These are phyloP conservation scores for Podaxis sp. DNA, from an alignment of 768 basidiomycete genomes.

Conservation along the genomic window DNA sequence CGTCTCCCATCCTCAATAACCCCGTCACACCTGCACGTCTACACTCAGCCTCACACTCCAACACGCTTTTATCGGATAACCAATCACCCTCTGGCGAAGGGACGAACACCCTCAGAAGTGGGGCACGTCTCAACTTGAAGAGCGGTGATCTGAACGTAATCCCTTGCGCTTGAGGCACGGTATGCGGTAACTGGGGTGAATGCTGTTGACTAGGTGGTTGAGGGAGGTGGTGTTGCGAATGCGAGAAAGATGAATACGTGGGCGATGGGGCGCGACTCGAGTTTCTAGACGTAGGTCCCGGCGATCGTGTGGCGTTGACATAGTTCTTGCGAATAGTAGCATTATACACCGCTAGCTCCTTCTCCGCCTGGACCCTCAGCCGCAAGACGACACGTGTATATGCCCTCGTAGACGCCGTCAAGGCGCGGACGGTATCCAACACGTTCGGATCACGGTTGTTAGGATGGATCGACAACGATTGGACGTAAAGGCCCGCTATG, in stretches of 20 bases:
- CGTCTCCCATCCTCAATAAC: constrained; percentile 72
- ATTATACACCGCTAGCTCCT: constrained; percentile 33
- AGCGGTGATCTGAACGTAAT: constrained; percentile 66
- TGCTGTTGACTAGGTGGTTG: constrained; percentile 7
- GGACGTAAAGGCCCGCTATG: constrained; percentile 57
- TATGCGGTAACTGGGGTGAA: constrained; percentile 6
- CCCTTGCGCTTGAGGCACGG: constrained; percentile 21
- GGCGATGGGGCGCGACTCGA: constrained; percentile 74
- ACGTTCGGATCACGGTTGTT: constrained; percentile 40
- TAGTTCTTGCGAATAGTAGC: constrained; percentile 17
- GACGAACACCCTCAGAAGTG: constrained; percentile 78
- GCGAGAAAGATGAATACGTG: constrained; percentile 48
- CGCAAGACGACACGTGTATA: constrained; percentile 82
- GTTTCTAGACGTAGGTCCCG: constrained; percentile 34
- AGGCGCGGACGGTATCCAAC: constrained; percentile 43
- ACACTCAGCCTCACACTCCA: constrained; percentile 82
- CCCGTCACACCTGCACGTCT: constrained; percentile 63
- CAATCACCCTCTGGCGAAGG: constrained; percentile 86
- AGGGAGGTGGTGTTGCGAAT: constrained; percentile 33
- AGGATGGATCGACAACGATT: constrained; percentile 44
- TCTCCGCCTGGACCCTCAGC: constrained; percentile 77
- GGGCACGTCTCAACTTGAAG: constrained; percentile 69
- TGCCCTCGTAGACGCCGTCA: constrained; percentile 66
- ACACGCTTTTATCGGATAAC: constrained; percentile 77
- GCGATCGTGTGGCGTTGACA: constrained; percentile 21